Evolutionary conservation across 164 flowering plant species (phyloP), one percentile per base, ranked within the genome.

Genomic region (Hamamelis virginiana): DNA sequence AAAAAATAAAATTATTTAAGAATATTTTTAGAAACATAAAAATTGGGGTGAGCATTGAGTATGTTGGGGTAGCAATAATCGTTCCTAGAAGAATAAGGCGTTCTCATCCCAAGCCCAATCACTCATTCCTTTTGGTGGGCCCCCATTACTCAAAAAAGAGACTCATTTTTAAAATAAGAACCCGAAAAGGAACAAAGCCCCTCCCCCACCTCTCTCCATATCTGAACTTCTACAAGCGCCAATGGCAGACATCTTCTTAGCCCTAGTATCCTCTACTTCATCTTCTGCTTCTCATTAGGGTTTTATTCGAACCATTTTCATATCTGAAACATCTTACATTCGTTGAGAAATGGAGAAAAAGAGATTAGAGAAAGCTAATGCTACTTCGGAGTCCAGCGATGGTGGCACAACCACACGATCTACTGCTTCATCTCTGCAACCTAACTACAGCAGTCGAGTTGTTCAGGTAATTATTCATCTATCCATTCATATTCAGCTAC

Each of bases 401-500:
- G 57, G 27, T n/a, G 59, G 58, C 22, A 23, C 62, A 65, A n/a
- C 41, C 47, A 27, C 65, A 1, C 52, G 72, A 59, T 67, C 75
- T 15, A 18, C 51, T n/a, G 16, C 74, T 67, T 44, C 70, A 45
- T 46, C 48, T 25, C 70, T 64, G 44, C 75, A 63, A 33, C 80
- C 80, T 8, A 67, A 74, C 58, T 78, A 68, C 66, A 64, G 61
- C 27, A 65, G 78, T 69, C 69, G 67, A 45, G 74, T 74, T 8
- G 84, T 78, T 33, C 74, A 74, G 79, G 84, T 81, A 53, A 59
- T 16, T 59, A 16, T 19, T 48, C 15, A 8, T n/a, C 8, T 48
- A 55, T 55, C 12, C 25, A 57, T 13, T 11, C 50, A 10, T 21
- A 4, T 28, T 11, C 26, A 43, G 28, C 6, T 33, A 18, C 43